Evolutionary conservation across 331 rosid species (phyloP).

Genomic region (Rosa hybrid): DNA sequence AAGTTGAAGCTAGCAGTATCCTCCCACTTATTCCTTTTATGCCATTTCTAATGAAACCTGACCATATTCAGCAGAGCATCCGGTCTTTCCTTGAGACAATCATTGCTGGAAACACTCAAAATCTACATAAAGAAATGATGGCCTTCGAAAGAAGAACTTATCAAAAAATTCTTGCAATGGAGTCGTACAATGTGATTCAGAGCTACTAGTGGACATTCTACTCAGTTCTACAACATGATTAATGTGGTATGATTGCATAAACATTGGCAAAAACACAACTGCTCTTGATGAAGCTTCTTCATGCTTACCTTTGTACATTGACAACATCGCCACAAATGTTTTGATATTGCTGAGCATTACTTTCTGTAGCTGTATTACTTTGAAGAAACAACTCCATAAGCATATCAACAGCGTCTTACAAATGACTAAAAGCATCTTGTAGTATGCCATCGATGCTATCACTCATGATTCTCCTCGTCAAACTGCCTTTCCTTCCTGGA

Average conservation of each 20-base stretch:
- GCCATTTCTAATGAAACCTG: too few species aligned
- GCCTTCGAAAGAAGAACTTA: conserved; percentile 84
- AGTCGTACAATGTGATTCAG: conserved; percentile 15
- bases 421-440: too few species aligned
- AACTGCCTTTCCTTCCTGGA: too few species aligned
- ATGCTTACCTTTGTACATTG: conserved; percentile 60
- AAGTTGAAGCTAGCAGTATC: conserved; percentile 29
- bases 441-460: too few species aligned
- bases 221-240: conserved; percentile 66
- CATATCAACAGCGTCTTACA: too few species aligned
- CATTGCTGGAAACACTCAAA: conserved; percentile 72
- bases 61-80: conserved; percentile 14
- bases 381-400: too few species aligned
- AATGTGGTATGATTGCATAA: conserved; percentile 70
- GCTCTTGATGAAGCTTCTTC: conserved; percentile 67
- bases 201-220: conserved; percentile 61
- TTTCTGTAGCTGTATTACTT: conserved; percentile 57
- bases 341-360: conserved; percentile 19
- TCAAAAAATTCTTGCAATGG: conserved; percentile 74
- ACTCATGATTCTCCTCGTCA: too few species aligned
- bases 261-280: conserved; percentile 66
- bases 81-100: conserved; percentile 48
- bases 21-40: too few species aligned
- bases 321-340: conserved; percentile 75
- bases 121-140: conserved; percentile 79